Evolutionary conservation across 768 basidiomycete species (phyloP).

Genomic region (Tylopilus rubrobrunneus): DNA sequence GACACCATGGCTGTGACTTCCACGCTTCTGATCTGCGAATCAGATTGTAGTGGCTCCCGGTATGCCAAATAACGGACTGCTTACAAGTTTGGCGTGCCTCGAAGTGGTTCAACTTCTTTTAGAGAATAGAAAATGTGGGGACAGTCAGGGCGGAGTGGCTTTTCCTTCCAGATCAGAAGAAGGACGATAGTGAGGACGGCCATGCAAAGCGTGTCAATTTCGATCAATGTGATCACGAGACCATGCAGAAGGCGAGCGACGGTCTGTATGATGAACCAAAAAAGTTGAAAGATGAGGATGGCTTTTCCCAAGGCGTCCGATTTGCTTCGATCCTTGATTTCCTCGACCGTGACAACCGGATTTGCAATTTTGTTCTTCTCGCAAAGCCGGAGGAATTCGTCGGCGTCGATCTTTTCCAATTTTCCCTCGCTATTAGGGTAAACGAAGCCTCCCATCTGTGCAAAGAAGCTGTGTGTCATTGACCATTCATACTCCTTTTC

Average conservation of each 20-base stretch:
- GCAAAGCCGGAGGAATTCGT: background rate
- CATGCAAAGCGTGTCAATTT: constrained; percentile 6
- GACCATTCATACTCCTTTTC: background rate
- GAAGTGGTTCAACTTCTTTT: too few relatives aligned
- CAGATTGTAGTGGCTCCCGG: too few relatives aligned
- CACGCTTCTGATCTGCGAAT: too few relatives aligned
- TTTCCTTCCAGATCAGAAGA: constrained; percentile 3
- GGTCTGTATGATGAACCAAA: background rate
- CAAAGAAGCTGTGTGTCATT: background rate
- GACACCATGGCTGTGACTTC: too few relatives aligned
- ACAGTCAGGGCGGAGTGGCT: background rate
- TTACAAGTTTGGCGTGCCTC: too few relatives aligned
- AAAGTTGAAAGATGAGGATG: background rate
- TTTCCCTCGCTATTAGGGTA: background rate
- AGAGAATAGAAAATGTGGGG: background rate
- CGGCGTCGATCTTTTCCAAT: background rate
- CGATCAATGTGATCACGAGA: background rate
- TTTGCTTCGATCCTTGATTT: background rate
- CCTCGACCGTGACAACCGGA: background rate
- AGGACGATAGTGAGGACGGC: background rate
- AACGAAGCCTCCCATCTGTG: background rate
- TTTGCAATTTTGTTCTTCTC: background rate
- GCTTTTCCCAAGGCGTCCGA: background rate
- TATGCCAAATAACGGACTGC: too few relatives aligned
- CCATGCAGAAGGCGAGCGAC: background rate